phyloP scores from a whole-genome alignment of 2,329 filamentous ascomycete species.

The Aurifilum marmelostoma region DNA sequence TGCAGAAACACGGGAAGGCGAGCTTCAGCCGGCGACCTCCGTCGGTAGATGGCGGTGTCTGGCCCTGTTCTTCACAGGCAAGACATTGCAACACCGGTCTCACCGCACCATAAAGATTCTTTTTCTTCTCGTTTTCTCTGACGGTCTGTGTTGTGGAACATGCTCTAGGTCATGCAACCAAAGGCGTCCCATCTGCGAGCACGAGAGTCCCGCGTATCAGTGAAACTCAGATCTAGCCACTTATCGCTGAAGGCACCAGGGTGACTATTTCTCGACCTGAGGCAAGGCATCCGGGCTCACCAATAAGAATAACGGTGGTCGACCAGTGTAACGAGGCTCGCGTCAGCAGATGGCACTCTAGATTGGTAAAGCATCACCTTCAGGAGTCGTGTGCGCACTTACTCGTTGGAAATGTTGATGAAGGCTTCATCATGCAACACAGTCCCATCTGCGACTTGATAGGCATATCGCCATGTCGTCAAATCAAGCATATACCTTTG shows the following conservation, averaged over 20 bases:
- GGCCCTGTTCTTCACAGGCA: neutral
- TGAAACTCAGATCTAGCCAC: neutral
- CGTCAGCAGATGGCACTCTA: neutral
- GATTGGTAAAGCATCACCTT: neutral
- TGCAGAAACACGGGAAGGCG: neutral
- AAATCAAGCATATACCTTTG: neutral
- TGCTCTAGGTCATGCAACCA: neutral
- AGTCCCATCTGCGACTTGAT: neutral
- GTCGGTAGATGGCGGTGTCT: neutral
- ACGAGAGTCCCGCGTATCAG: neutral
- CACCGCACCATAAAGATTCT: neutral
- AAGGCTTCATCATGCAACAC: neutral
- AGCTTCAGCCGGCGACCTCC: neutral
- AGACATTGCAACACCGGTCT: conserved; percentile 9
- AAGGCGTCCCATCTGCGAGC: neutral
- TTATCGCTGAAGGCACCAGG: neutral
- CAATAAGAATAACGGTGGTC: neutral
- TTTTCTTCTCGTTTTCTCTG: neutral
- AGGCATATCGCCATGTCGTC: neutral
- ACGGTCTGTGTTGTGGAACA: neutral
- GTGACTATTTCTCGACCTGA: neutral
- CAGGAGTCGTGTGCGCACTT: neutral
- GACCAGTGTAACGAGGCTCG: neutral
- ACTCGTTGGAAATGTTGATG: neutral
- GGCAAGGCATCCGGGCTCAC: neutral